Percentiles rank a stretch among this genome's conserved stretches.
Evolutionary conservation across 1,139 yeast species (phyloP).

Genomic region (Entelexis paramagnoliae): DNA sequence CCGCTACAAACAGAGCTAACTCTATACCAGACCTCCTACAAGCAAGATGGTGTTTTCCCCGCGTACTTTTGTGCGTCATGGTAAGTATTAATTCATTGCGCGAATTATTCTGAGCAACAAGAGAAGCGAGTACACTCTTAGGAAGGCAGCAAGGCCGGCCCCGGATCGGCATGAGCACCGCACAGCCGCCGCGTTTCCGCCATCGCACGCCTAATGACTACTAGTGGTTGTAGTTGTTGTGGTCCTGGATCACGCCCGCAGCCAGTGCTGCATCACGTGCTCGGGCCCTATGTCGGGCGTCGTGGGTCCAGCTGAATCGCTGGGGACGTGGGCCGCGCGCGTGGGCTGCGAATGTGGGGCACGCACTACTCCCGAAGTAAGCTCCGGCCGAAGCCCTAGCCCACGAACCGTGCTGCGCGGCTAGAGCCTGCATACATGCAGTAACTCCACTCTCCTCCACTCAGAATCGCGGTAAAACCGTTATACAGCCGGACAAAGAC

Average conservation of each 20-base stretch:
- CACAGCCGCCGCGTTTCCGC: too few species aligned
- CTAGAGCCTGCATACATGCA: not conserved
- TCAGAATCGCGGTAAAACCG: not conserved
- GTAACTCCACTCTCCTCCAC: not conserved
- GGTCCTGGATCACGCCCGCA: too few species aligned
- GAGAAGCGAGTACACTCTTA: not conserved
- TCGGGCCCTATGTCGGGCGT: not conserved
- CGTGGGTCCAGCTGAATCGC: not conserved
- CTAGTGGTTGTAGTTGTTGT: too few species aligned
- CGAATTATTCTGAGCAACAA: not conserved
- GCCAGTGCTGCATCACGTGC: not conserved
- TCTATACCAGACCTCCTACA: not conserved
- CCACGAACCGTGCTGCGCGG: not conserved
- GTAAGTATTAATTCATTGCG: not conserved
- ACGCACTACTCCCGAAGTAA: not conserved
- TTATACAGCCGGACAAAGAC: too few species aligned
- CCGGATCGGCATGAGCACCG: too few species aligned
- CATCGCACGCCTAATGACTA: too few species aligned
- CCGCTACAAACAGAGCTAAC: not conserved
- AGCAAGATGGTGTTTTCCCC: slow-evolving; percentile 5
- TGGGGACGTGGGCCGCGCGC: too few species aligned
- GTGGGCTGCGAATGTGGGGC: not conserved
- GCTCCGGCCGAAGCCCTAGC: not conserved
- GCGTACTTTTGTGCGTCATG: slow-evolving; percentile 8
- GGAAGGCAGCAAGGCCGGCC: not conserved